These are phyloP conservation scores for Claviceps pusilla DNA, from an alignment of 2,329 filamentous ascomycete genomes.

Conservation along the genomic window DNA sequence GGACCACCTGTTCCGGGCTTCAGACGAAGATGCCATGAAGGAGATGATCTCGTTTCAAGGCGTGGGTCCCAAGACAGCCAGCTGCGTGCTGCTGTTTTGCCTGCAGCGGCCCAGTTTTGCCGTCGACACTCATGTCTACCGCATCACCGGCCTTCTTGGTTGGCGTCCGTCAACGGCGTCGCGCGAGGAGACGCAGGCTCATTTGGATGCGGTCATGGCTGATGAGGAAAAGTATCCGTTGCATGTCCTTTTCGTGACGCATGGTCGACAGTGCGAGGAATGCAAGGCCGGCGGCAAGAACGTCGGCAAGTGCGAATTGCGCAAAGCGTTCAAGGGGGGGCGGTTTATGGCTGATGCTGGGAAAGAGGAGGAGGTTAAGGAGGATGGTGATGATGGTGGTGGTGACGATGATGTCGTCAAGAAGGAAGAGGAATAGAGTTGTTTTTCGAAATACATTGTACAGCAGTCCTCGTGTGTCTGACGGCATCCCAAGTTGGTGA, in stretches of 20 bases:
- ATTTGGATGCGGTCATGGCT: slow-evolving; percentile 32
- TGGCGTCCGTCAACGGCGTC: slow-evolving; percentile 28
- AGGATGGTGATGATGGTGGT: background rate
- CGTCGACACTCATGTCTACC: slow-evolving; percentile 38
- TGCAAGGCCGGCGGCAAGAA: slow-evolving; percentile 30
- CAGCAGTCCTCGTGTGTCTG: background rate
- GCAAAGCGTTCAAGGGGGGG: slow-evolving; percentile 22
- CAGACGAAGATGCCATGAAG: slow-evolving; percentile 32
- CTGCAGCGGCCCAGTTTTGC: slow-evolving; percentile 32
- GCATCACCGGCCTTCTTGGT: slow-evolving; percentile 32
- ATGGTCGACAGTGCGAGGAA: slow-evolving; percentile 30
- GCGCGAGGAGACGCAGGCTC: slow-evolving; percentile 32
- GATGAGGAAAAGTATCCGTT: slow-evolving; percentile 34
- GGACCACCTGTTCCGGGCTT: slow-evolving; percentile 30
- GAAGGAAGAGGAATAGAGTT: background rate
- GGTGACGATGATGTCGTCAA: background rate
- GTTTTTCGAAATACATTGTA: background rate
- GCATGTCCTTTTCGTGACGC: slow-evolving; percentile 33
- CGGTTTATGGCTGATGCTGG: slow-evolving; percentile 10
- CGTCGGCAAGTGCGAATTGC: slow-evolving; percentile 24
- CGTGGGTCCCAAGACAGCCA: slow-evolving; percentile 40
- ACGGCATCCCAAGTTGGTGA: background rate
- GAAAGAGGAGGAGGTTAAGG: background rate
- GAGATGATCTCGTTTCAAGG: slow-evolving; percentile 35
- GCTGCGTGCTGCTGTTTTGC: slow-evolving; percentile 38